Base-by-base conservation (phyloP, 2,329 filamentous ascomycete genomes). In the Fusarium denticulatum region DNA sequence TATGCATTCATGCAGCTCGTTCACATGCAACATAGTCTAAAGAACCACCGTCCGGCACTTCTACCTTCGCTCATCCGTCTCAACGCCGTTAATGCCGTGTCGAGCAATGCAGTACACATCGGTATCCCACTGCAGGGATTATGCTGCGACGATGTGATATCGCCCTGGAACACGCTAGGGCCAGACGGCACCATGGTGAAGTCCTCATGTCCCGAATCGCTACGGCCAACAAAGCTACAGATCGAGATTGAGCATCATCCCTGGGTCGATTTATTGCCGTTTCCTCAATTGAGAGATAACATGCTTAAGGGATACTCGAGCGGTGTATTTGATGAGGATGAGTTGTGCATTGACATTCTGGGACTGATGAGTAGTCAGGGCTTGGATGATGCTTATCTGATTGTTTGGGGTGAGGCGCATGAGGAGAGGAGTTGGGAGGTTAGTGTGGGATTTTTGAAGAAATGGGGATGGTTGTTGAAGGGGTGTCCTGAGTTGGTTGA, bases 401-500 rank as follows among this genome's bases (percentile, higher is more conserved):
- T 88, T 18, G 84, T 88, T 4, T 88, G 86, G 87, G 85, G 85
- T 1, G 83, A 86, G 11, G 80, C 86, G 1, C 85, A 82, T 79
- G 81, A 87, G 40, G 62, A 80, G 6, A 67, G 69, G 0, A 83
- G 81, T 15, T 89, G 87, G 87, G 87, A 89, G 69, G 79, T 85
- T 3, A 86, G 82, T 1, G 80, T 81, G 14, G 63, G 67, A 0
- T 88, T 89, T 69, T 70, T 85, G 5, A 78, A 77, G 45, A 88
- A 87, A 69, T 89, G 85, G 85, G 79, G 73, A 3, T 81, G 80
- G 78, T 58, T 85, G 15, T 46, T 86, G 1, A 70, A 70, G 3
- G 83, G 81, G 0, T 86, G 83, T 58, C 64, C 71, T 0, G 82
- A 85, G 39, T 58, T 85, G 12, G 64, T 84, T 12, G 72, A 80